These are phyloP conservation scores for Eremochloa ophiuroides DNA, from an alignment of 176 grass and related monocot species.

Conservation along the genomic window DNA sequence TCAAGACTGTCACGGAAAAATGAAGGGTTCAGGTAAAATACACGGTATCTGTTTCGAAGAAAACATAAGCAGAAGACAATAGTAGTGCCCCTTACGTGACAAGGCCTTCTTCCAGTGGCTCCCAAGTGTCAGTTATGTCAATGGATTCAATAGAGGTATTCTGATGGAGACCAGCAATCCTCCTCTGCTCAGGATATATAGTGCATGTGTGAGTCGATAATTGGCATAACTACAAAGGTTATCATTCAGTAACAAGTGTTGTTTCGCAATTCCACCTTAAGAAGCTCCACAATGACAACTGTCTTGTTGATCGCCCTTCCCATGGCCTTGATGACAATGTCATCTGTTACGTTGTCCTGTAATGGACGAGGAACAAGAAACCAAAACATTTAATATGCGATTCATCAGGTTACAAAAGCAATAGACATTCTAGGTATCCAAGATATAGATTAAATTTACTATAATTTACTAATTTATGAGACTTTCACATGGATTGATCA, in stretches of 20 bases:
- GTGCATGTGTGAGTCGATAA: neutral
- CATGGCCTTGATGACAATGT: constrained; percentile 70
- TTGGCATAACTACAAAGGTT: neutral
- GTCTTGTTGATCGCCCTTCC: constrained; percentile 73
- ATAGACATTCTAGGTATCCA: neutral
- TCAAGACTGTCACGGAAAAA: constrained; percentile 43
- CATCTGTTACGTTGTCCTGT: constrained; percentile 36
- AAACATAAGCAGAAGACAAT: neutral
- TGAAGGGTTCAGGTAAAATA: neutral
- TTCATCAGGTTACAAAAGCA: neutral
- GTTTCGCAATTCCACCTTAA: constrained; percentile 38
- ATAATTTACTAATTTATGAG: too few species aligned
- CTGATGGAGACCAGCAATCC: constrained; percentile 67
- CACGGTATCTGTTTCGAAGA: neutral
- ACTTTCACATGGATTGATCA: too few species aligned
- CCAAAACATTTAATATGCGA: neutral
- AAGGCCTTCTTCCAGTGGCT: constrained; percentile 73
- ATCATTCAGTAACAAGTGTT: neutral
- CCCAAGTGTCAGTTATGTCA: constrained; percentile 75
- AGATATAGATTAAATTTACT: too few species aligned
- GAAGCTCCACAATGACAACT: constrained; percentile 57
- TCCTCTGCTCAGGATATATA: constrained; percentile 43
- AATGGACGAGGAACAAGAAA: neutral
- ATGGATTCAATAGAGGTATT: constrained; percentile 54
- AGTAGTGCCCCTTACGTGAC: constrained; percentile 31